Evolutionary conservation across 176 grass and related monocot genomes (phyloP).

Genomic region (Secale cereale): DNA sequence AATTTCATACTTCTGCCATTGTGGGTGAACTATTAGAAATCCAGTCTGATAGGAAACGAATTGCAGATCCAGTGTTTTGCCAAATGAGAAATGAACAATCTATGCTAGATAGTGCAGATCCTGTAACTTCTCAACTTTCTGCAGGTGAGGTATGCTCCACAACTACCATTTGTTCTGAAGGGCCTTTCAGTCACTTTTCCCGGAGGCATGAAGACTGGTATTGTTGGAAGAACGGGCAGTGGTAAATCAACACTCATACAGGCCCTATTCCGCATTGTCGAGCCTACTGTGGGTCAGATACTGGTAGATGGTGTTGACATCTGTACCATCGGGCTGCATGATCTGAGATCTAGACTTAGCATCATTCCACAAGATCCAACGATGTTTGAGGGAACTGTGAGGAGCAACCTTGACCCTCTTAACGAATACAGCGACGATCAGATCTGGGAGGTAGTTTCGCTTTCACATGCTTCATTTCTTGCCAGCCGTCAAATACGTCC

Average conservation of each 20-base stretch:
- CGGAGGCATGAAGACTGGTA: conserved; percentile 80
- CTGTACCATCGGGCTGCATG: conserved; percentile 82
- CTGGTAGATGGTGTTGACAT: conserved; percentile 71
- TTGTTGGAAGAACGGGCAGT: conserved; percentile 89
- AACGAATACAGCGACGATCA: conserved; percentile 69
- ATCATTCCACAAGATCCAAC: conserved; percentile 97
- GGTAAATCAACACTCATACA: conserved; percentile 95
- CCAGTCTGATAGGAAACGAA: not conserved
- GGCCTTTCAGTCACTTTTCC: conserved; percentile 65
- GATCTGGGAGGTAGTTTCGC: conserved; percentile 75
- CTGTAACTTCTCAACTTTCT: conserved; percentile 19
- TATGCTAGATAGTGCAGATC: not conserved
- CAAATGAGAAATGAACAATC: not conserved
- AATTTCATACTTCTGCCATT: not conserved
- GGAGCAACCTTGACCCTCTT: conserved; percentile 87
- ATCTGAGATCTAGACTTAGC: conserved; percentile 78
- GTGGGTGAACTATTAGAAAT: not conserved
- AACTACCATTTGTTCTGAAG: conserved; percentile 72
- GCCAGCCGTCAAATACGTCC: not conserved
- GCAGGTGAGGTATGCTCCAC: conserved; percentile 74
- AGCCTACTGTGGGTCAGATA: conserved; percentile 67
- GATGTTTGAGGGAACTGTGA: conserved; percentile 86
- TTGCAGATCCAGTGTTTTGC: not conserved
- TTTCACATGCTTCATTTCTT: not conserved
- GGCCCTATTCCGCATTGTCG: conserved; percentile 76